Conservation (phyloP, 164 flowering plant species). For the Tetrastigma voinierianum region DNA sequence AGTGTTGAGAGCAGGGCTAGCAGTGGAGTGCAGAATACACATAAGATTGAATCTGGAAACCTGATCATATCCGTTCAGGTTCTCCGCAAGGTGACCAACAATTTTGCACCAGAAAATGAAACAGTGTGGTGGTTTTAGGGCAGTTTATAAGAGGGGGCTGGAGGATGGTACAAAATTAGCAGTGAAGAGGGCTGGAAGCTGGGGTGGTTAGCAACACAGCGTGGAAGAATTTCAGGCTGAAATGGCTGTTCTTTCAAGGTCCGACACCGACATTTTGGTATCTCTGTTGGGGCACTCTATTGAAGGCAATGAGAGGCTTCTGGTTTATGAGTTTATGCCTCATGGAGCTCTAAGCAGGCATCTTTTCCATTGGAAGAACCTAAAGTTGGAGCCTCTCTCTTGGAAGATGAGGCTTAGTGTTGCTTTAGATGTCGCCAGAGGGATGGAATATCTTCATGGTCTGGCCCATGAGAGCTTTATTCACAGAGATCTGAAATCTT, state of each 20-base stretch:
- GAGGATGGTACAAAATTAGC: constrained; percentile 76
- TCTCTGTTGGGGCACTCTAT: constrained; percentile 65
- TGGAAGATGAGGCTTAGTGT: no score
- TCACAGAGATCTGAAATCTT: constrained; percentile 77
- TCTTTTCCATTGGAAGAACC: no score
- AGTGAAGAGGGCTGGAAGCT: constrained; percentile 83
- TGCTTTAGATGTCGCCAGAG: no score
- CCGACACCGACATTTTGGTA: constrained; percentile 73
- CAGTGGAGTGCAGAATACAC: constrained; percentile 29
- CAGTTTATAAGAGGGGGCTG: constrained; percentile 72
- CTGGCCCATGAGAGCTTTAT: no score
- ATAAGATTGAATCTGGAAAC: constrained; percentile 50
- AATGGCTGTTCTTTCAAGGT: constrained; percentile 78
- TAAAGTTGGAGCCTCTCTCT: no score
- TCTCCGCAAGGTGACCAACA: constrained; percentile 62
- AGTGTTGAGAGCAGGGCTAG: constrained; percentile 37
- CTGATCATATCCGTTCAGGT: constrained; percentile 62
- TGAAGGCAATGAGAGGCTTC: no score
- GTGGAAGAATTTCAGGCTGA: constrained; percentile 76
- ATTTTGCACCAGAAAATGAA: constrained; percentile 65
- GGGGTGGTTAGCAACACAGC: constrained; percentile 53
- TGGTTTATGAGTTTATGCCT: no score
- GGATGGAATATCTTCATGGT: no score
- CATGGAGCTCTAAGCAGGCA: constrained; percentile 78
- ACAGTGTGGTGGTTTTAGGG: constrained; percentile 84